These are phyloP conservation scores for Daldinia loculata DNA, from an alignment of 495 filamentous ascomycete species.

Conservation along the genomic window DNA sequence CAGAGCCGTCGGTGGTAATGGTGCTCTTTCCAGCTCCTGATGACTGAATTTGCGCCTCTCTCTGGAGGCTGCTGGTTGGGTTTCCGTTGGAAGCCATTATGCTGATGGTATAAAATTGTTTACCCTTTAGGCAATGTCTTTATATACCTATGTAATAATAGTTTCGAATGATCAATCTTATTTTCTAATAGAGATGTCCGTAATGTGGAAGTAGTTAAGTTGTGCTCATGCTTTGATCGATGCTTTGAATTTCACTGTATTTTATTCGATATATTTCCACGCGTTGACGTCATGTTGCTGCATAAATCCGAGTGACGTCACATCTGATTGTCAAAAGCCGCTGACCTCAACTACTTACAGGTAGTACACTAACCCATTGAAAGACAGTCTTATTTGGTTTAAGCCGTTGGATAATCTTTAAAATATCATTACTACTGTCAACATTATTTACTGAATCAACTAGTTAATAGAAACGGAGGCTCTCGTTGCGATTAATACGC, in stretches of 20 bases:
- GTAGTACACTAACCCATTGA: too few relatives aligned
- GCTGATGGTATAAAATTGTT: neutral
- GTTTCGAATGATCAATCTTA: neutral
- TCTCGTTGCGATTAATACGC: too few relatives aligned
- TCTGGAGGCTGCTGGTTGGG: conserved; percentile 24
- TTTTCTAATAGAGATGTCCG: neutral
- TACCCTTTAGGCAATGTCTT: neutral
- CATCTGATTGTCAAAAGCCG: neutral
- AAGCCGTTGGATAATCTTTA: too few relatives aligned
- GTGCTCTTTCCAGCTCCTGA: conserved; percentile 17
- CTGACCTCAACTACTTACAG: neutral
- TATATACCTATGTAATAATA: neutral
- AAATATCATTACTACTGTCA: too few relatives aligned
- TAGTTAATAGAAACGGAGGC: too few relatives aligned
- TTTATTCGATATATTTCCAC: neutral
- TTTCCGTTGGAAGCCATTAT: conserved; percentile 36
- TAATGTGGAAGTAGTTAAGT: neutral
- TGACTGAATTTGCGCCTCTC: conserved; percentile 21
- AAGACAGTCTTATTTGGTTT: too few relatives aligned
- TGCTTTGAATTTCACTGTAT: neutral
- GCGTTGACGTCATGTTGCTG: neutral
- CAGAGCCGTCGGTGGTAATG: conserved; percentile 21
- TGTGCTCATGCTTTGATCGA: neutral
- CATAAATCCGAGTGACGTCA: neutral
- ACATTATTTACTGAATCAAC: too few relatives aligned